phyloP scores from a whole-genome alignment of 306 rosid genomes.

The Cucurbita moschata region DNA sequence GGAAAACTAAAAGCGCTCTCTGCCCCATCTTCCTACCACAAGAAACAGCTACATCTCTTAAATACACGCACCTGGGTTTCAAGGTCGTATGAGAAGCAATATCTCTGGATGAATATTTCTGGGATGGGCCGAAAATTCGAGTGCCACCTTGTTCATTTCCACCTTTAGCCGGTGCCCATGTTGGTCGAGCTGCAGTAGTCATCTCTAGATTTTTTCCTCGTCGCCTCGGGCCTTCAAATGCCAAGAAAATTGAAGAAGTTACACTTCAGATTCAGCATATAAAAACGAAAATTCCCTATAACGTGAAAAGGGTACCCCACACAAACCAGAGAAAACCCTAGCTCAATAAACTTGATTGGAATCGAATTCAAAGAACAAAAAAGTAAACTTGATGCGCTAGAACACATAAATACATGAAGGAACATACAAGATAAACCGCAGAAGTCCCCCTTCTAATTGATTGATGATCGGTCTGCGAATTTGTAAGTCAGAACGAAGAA shows the following conservation, averaged over 20 bases:
- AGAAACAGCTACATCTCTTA: neutral
- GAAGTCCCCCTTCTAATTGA: neutral
- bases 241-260: neutral
- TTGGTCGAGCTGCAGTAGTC: conserved; percentile 97
- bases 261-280: neutral
- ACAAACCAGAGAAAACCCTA: neutral
- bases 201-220: conserved; percentile 12
- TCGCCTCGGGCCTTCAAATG: neutral
- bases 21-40: neutral
- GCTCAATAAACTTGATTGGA: neutral
- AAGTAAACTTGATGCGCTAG: neutral
- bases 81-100: conserved; percentile 74
- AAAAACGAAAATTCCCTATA: no score
- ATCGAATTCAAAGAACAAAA: neutral
- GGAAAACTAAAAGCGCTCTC: neutral
- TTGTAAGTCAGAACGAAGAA: neutral
- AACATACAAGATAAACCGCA: neutral
- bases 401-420: neutral
- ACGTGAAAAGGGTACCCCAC: no score
- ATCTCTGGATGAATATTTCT: conserved; percentile 83
- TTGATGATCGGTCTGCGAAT: neutral
- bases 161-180: conserved; percentile 99
- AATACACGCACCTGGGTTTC: conserved; percentile 48
- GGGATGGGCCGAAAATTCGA: conserved; percentile 90
- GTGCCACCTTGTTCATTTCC: conserved; percentile 97